phyloP scores from a whole-genome alignment of 2,329 filamentous ascomycete genomes.

The Neopestalotiopsis clavispora region DNA sequence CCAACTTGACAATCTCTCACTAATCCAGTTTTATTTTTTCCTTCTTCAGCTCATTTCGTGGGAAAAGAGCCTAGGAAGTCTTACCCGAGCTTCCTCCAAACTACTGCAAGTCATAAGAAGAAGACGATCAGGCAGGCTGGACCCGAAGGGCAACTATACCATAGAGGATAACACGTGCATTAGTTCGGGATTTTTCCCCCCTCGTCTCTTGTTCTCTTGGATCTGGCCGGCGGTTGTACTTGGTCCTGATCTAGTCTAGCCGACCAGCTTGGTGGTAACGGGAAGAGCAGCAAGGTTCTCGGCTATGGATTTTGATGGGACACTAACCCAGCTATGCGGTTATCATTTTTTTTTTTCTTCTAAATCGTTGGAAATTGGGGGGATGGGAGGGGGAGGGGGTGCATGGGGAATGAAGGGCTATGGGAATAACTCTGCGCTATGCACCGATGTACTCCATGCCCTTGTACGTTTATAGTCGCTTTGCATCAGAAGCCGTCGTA shows the following conservation, averaged over 20 bases:
- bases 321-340: background rate
- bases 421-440: background rate
- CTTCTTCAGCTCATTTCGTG: background rate
- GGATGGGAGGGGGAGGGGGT: background rate
- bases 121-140: background rate
- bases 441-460: background rate
- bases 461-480: background rate
- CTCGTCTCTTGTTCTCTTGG: background rate
- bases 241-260: background rate
- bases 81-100: background rate
- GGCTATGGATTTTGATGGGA: background rate
- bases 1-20: no score
- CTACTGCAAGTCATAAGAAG: background rate
- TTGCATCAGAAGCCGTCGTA: background rate
- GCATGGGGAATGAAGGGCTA: background rate
- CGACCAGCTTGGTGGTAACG: background rate
- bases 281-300: background rate
- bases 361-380: background rate
- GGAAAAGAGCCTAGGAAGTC: background rate
- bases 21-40: no score
- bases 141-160: background rate
- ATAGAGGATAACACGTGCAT: conserved; percentile 2
- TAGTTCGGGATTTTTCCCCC: background rate
- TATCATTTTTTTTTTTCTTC: background rate
- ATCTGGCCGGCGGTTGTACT: background rate